phyloP scores from a whole-genome alignment of 75 land plant species.

The Pinus albicaulis region DNA sequence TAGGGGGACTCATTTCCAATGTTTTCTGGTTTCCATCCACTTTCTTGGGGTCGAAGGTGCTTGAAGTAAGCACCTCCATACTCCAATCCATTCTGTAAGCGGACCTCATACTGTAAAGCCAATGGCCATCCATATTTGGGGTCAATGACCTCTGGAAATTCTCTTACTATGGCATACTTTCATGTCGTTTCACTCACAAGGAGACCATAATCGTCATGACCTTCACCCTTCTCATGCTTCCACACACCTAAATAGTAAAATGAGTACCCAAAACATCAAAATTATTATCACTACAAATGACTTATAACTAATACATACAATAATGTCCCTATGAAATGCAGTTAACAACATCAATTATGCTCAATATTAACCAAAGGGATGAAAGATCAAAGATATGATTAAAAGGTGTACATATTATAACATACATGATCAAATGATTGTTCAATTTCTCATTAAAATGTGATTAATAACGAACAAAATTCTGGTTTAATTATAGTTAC shows the following conservation, averaged over 20 bases:
- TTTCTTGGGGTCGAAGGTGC: conserved; percentile 79
- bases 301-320: background rate
- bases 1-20: conserved; percentile 92
- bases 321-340: no score
- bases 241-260: conserved; percentile 66
- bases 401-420: no score
- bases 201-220: conserved; percentile 96
- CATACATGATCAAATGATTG: no score
- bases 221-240: conserved; percentile 94
- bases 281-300: background rate
- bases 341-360: no score
- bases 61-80: conserved; percentile 97
- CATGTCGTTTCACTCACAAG: conserved; percentile 88
- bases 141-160: conserved; percentile 51
- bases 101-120: conserved; percentile 79
- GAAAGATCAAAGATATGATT: no score
- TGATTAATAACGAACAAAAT: no score
- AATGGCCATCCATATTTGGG: conserved; percentile 60
- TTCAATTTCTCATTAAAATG: no score
- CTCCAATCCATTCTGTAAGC: conserved; percentile 87
- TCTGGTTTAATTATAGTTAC: no score
- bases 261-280: background rate
- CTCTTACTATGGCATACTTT: conserved; percentile 87
- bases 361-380: no score
- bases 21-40: conserved; percentile 70